Evolutionary conservation across 1,284 basidiomycete genomes (phyloP).

Genomic region (Boletus holoroseus): DNA sequence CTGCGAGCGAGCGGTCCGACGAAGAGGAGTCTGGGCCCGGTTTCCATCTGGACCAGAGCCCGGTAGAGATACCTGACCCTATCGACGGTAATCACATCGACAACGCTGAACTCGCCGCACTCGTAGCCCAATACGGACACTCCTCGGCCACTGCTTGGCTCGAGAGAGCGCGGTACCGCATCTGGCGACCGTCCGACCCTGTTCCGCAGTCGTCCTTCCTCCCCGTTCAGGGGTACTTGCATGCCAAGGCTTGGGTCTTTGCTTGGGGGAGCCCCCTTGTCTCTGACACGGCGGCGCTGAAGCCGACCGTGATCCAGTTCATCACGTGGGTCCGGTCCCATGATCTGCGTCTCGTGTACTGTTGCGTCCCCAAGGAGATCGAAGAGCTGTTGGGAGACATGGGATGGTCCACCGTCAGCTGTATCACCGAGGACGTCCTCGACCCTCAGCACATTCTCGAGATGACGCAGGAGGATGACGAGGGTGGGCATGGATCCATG

Average conservation of each 20-base stretch:
- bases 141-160: conserved; percentile 45
- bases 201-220: conserved; percentile 39
- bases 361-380: conserved; percentile 39
- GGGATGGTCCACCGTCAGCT: conserved; percentile 40
- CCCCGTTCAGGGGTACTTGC: conserved; percentile 36
- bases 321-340: conserved; percentile 34
- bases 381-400: conserved; percentile 35
- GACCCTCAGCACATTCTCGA: conserved; percentile 40
- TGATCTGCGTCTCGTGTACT: conserved; percentile 37
- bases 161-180: conserved; percentile 41
- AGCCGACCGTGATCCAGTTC: conserved; percentile 35
- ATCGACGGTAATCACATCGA: conserved; percentile 9
- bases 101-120: conserved; percentile 29
- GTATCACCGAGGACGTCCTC: conserved; percentile 42
- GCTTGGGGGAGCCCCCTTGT: conserved; percentile 43
- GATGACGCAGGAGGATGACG: conserved; percentile 33
- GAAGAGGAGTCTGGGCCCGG: neutral
- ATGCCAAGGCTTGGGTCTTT: conserved; percentile 33
- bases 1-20: conserved; percentile 3
- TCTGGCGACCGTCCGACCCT: conserved; percentile 36
- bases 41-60: conserved; percentile 3
- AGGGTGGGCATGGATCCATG: conserved; percentile 32
- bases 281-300: conserved; percentile 35
- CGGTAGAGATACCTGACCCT: conserved; percentile 10
- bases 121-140: conserved; percentile 38